Base-by-base conservation (phyloP, 1,284 basidiomycete genomes). In the Cutaneotrichosporon mucoides region DNA sequence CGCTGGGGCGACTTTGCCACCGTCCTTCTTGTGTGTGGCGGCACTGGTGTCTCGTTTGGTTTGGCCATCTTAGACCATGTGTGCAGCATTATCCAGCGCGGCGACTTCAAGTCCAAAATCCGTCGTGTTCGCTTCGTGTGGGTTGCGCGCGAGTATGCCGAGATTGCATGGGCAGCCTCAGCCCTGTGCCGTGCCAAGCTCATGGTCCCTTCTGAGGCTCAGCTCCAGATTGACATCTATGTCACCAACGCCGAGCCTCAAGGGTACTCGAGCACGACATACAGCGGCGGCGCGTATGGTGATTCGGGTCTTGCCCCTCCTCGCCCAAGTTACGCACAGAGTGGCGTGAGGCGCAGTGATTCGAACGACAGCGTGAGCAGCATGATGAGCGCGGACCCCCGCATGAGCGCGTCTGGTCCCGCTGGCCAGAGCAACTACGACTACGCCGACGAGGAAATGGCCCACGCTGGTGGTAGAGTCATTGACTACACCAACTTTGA, bases 401-500 rank as follows among this genome's bases (percentile, higher is more conserved):
- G 24, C 24, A 24, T 24, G 24, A 24, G 24, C 24, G 24, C 24
- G 24, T 24, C 24, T 24, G 24, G 24, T 24, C 24, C 24, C 24
- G 24, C 24, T 24, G 24, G 24, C 24, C 78, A 83, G 34, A 83
- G 84, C 63, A 69, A 82, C 52, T 79, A 77, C 56, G 84, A 84
- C 59, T 12, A 51, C 9, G 57, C 55, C 42, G 58, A 57, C 33
- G 43, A 42, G 52, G 60, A 62, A 50, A 65, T 60, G 56, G 52
- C 43, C 35, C 40, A n/a, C 49, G 61, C 56, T 4, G 62, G 53
- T 6, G 56, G 58, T 6, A 50, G 38, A 10, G 53, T 56, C 34
- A n/a, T 87, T 13, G 88, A 90, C 66, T 79, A 89, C 56, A 90
- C 89, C 6, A 88, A 90, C 67, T 92, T 89, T 67, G 88, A 90